phyloP scores from a whole-genome alignment of 768 basidiomycete species.

The Boletus subparvulus region DNA sequence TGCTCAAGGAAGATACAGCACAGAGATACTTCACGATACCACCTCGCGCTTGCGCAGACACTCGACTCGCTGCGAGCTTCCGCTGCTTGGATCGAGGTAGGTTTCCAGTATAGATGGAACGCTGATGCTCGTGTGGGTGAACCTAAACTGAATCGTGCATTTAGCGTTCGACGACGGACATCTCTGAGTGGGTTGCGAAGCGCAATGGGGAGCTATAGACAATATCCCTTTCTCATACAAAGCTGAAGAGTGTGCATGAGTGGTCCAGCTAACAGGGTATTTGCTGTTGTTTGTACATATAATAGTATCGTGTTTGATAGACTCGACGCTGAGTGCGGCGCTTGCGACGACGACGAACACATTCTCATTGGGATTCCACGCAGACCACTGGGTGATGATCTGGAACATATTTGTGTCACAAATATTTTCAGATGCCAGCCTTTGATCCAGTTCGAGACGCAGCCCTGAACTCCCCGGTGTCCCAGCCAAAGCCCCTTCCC shows the following conservation, averaged over 20 bases:
- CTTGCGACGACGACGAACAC: slow-evolving; percentile 8
- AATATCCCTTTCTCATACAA: no score
- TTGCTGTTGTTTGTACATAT: slow-evolving; percentile 4
- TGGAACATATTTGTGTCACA: neutral
- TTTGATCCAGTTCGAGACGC: slow-evolving; percentile 90
- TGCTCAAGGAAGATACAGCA: slow-evolving; percentile 36
- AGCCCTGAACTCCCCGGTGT: slow-evolving; percentile 73
- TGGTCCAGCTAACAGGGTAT: neutral
- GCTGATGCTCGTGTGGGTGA: neutral
- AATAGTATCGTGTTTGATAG: neutral
- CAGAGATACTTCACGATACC: slow-evolving; percentile 70
- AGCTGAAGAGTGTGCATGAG: neutral
- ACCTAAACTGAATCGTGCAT: neutral
- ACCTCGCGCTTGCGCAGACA: slow-evolving; percentile 60
- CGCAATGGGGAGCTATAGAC: neutral
- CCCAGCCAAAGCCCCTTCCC: slow-evolving; percentile 42
- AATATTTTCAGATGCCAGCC: slow-evolving; percentile 34
- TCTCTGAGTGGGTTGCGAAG: slow-evolving; percentile 50
- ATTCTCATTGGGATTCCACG: neutral
- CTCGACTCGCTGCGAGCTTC: slow-evolving; percentile 66
- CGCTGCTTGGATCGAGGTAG: slow-evolving; percentile 61
- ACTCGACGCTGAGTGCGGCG: neutral
- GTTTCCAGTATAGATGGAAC: slow-evolving; percentile 3
- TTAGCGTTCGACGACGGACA: slow-evolving; percentile 59
- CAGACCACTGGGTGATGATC: slow-evolving; percentile 11